These are phyloP conservation scores for Orbilia oligospora DNA, from an alignment of 2,329 filamentous ascomycete genomes.

Conservation along the genomic window DNA sequence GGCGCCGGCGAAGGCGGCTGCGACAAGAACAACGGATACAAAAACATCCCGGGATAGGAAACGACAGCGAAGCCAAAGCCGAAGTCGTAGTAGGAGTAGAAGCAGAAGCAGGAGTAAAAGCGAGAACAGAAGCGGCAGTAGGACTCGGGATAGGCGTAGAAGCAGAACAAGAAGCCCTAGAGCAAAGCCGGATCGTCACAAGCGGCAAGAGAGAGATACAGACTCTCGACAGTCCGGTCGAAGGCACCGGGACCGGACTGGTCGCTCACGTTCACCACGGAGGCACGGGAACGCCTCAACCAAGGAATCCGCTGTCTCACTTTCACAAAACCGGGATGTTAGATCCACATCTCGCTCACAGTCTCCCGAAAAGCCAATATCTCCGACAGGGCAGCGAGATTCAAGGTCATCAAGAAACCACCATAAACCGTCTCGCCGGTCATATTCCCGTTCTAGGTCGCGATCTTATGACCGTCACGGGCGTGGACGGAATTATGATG, in stretches of 20 bases:
- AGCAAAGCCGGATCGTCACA: constrained; percentile 23
- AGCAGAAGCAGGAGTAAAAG: constrained; percentile 21
- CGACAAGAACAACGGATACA: constrained; percentile 12
- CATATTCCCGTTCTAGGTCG: constrained; percentile 51
- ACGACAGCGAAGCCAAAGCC: constrained; percentile 58
- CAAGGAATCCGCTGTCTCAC: constrained; percentile 2
- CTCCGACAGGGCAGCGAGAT: constrained; percentile 27
- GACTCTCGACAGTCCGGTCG: constrained; percentile 36
- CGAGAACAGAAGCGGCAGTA: constrained; percentile 20
- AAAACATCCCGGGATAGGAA: constrained; percentile 58
- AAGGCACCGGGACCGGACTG: constrained; percentile 30
- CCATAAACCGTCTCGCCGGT: constrained; percentile 37
- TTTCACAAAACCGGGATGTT: background rate
- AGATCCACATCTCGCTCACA: constrained; percentile 40
- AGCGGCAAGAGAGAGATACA: constrained; percentile 20
- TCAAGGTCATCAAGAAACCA: constrained; percentile 39
- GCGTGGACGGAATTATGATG: constrained; percentile 30
- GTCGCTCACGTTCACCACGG: constrained; percentile 52
- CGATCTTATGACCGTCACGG: constrained; percentile 38
- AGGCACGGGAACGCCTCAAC: constrained; percentile 7
- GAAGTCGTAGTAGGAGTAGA: constrained; percentile 59
- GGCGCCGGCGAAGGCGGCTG: constrained; percentile 28
- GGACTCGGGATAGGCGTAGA: constrained; percentile 23
- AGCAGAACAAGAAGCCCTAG: constrained; percentile 34
- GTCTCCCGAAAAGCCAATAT: constrained; percentile 44